These are phyloP conservation scores for Brassica juncea DNA, from an alignment of 345 rosid genomes.

Conservation along the genomic window DNA sequence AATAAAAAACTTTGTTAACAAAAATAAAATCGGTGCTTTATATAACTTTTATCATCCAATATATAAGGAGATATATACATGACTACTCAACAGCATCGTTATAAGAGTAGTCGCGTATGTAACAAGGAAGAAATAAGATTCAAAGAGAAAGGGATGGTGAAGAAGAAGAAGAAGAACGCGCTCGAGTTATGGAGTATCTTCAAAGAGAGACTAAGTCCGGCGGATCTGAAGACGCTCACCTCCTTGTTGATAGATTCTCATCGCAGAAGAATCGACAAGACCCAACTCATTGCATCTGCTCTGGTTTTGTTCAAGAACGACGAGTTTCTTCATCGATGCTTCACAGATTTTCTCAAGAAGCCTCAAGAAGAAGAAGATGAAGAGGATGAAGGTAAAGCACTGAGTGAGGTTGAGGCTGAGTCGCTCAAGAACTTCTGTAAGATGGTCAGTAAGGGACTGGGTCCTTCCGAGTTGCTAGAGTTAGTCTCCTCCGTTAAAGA, in stretches of 20 bases:
- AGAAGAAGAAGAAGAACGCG: background rate
- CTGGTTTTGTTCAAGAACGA: constrained; percentile 2
- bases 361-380: background rate
- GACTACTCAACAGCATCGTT: background rate
- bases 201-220: background rate
- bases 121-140: background rate
- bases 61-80: background rate
- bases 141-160: background rate
- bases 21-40: background rate
- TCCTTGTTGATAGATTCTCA: background rate
- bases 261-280: background rate
- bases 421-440: background rate
- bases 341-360: background rate
- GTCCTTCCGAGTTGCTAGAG: background rate
- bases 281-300: background rate
- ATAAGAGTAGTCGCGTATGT: background rate
- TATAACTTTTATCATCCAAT: background rate
- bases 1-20: too few species aligned
- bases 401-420: background rate
- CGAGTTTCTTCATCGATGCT: background rate
- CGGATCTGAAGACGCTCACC: background rate
- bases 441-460: background rate
- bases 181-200: background rate
- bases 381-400: background rate
- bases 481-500: background rate